Base-by-base conservation (phyloP, 345 rosid species). In the Arabis hirsuta region DNA sequence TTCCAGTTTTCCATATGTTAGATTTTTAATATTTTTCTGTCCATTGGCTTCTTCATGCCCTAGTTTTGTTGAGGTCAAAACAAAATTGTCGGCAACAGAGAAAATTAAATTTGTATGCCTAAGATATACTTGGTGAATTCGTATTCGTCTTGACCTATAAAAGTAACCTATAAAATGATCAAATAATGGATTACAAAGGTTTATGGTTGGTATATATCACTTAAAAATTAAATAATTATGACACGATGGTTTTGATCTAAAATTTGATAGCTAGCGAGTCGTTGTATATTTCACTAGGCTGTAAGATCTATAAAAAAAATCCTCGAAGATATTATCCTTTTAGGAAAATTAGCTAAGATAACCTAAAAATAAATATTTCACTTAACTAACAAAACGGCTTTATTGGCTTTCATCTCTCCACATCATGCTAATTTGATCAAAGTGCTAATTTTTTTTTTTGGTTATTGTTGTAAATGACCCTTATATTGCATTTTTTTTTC, bases 1-100 rank as follows among this genome's bases (percentile, higher is more conserved):
- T 66, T 42, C 31, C 67, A 66, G 47, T 39, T 73, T 60, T 67
- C 61, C 67, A 74, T 34, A 54, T 31, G 34, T 74, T 47, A 13
- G 0, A 19, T 41, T 61, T 62, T 71, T 4, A 16, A 22, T 50
- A 60, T 42, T 45, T 42, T 13, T 3, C 31, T 1, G 2, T 72
- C 24, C n/a, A 20, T 41, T 20, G 39, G 10, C 47, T 62, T 36
- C 31, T 62, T 31, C 24, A 43, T 62, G 47, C 44, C 55, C 13
- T 44, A 72, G 52, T 32, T 44, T 32, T 56, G 7, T 13, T 31
- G 52, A 61, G 36, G 38, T 42, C 27, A 27, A 70, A 54, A 58
- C 55, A 16, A 39, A 39, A 12, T 0, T 26, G 12, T 29, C 43
- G 61, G 44, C 67, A 51, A 31, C 26, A 41, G 52, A 7, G 24